These are phyloP conservation scores for Ophiostoma montium DNA, from an alignment of 2,329 filamentous ascomycete species.

Conservation along the genomic window DNA sequence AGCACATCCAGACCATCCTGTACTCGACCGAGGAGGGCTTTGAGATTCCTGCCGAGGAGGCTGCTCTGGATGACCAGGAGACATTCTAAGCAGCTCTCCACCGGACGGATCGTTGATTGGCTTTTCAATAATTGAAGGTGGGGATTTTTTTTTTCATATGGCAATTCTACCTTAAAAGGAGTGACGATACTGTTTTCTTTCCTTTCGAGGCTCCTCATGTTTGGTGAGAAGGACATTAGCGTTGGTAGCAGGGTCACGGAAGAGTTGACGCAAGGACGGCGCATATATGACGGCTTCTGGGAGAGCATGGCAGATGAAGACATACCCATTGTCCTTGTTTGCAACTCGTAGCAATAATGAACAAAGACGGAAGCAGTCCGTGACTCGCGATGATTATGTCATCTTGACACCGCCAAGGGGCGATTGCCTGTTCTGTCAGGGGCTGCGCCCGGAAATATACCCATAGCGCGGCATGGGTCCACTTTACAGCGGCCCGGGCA, in stretches of 20 bases:
- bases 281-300: no score
- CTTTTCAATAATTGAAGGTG: neutral
- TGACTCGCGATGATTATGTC: neutral
- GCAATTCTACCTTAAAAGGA: neutral
- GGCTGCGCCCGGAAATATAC: neutral
- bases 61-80: conserved; percentile 56
- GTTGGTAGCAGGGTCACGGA: no score
- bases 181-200: no score
- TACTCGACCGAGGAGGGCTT: conserved; percentile 94
- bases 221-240: no score
- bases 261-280: neutral
- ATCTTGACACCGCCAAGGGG: neutral
- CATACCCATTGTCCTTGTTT: neutral
- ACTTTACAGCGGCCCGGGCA: neutral
- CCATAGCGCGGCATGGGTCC: neutral
- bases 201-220: no score
- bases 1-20: conserved; percentile 90
- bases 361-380: neutral
- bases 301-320: no score
- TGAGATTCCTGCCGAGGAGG: conserved; percentile 76
- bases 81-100: conserved; percentile 41
- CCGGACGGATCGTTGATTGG: neutral
- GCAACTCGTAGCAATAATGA: conserved; percentile 4
- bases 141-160: neutral
- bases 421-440: conserved; percentile 1